Evolutionary conservation across 2,329 filamentous ascomycete genomes (phyloP).

Genomic region (Lachnellula hyalina): DNA sequence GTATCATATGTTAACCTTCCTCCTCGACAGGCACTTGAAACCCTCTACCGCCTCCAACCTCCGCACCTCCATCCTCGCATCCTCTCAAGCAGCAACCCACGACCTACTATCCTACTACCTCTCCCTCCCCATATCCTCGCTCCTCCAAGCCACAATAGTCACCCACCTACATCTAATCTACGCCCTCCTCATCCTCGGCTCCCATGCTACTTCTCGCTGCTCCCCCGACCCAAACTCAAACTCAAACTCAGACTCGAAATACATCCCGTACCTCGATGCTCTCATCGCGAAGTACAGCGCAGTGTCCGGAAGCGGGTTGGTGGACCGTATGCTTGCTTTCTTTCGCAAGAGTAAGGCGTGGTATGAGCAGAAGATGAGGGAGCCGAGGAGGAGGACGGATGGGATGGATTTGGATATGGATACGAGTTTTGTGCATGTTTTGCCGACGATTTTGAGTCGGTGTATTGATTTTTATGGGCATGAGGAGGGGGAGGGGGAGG

Average conservation of each 20-base stretch:
- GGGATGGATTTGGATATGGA: constrained; percentile 39
- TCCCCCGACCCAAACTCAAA: not conserved
- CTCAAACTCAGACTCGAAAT: too few relatives aligned
- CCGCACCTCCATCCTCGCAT: constrained; percentile 3
- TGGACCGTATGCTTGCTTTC: constrained; percentile 6
- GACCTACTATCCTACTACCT: constrained; percentile 11
- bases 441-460: constrained; percentile 7
- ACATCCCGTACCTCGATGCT: constrained; percentile 14
- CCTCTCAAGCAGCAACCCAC: constrained; percentile 1
- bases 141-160: too few relatives aligned
- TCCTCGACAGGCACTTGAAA: constrained; percentile 9
- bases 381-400: constrained; percentile 47
- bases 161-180: constrained; percentile 11
- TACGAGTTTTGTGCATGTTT: constrained; percentile 10
- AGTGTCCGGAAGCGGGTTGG: not conserved
- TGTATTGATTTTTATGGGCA: constrained; percentile 5
- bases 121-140: not conserved
- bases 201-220: constrained; percentile 10
- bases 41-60: constrained; percentile 2
- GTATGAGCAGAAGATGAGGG: constrained; percentile 3
- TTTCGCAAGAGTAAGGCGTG: constrained; percentile 12
- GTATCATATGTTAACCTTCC: too few relatives aligned
- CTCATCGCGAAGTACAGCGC: constrained; percentile 9
- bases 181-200: constrained; percentile 16
- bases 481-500: too few relatives aligned